Evolutionary conservation across 768 basidiomycete species (phyloP), one percentile per base, ranked within the genome.

Genomic region (Collybiopsis luxurians): DNA sequence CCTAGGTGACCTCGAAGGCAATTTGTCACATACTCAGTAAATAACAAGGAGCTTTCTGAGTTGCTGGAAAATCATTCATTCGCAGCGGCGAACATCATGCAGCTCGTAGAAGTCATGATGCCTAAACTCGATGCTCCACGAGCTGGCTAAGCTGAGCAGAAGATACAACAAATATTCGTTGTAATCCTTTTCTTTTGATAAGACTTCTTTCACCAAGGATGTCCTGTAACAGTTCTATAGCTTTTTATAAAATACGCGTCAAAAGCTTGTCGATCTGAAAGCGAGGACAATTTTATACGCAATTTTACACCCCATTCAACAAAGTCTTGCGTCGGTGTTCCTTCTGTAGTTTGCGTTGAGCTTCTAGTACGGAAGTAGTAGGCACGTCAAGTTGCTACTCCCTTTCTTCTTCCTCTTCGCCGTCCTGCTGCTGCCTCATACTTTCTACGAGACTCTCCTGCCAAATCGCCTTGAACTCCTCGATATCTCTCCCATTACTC

Each of bases 31-130:
- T 87, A 89, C 69, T 85, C 77, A 11, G 87, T 92, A 39, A 71
- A 71, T 60, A 88, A 78, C 54, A 56, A 67, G 7, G 90, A 90
- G 68, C 75, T 97, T 9, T 79, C 83, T 28, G 70, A 69, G 2
- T 77, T 98, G 13, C 79, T 98, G 56, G 76, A 83, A 4, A 77
- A 89, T 65, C 56, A 72, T 2, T 66, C 73, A 7, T 95, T 97
- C 65, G 79, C 76, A 2, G 74, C 64, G 21, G 84, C 88, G 2
- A 76, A 84, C 53, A 82, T 81, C 70, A 85, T 90, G 50, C 89
- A 92, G 64, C 73, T 94, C 31, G 87, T 94, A 15, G 92, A 95
- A 71, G 81, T 95, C 9, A 70, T 86, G 57, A 91, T 95, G 89
- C 80, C 76, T 24, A 79, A 76, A 59, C 70, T 79, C 26, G 92